Conservation (phyloP, 1,139 yeast genomes). For the Sugiyamaella paludigena region DNA sequence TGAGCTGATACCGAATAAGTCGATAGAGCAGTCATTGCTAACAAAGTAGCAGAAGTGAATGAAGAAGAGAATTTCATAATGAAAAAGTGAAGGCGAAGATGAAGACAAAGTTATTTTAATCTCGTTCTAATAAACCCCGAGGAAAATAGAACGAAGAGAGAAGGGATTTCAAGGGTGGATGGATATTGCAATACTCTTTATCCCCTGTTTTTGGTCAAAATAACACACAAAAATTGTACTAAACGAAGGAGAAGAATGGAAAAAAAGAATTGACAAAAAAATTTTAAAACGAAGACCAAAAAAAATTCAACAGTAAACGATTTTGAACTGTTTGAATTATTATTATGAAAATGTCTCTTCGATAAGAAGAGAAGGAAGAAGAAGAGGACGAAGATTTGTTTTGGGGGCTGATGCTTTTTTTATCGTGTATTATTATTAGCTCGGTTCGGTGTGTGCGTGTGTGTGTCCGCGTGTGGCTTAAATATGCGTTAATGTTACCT, state of each 20-base stretch:
- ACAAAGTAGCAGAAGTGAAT: constrained; percentile 12
- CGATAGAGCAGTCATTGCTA: constrained; percentile 19
- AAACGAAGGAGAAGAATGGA: constrained; percentile 3
- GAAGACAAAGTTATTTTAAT: constrained; percentile 3
- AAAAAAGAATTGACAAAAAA: not conserved
- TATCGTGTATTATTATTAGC: no score
- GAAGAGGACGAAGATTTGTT: not conserved
- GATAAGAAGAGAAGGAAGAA: not conserved
- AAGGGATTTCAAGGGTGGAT: not conserved
- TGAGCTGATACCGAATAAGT: constrained; percentile 24
- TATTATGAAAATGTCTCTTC: no score
- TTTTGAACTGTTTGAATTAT: no score
- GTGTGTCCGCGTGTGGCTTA: no score
- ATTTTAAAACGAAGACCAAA: not conserved
- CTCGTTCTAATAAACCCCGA: not conserved
- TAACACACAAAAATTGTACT: constrained; percentile 2
- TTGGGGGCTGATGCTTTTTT: no score
- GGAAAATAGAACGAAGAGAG: constrained; percentile 3
- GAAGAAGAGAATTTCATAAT: constrained; percentile 19
- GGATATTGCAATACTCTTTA: no score
- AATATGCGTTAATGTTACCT: no score
- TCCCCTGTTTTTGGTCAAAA: no score
- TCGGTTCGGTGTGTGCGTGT: no score
- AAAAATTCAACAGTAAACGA: no score
- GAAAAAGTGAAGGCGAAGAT: constrained; percentile 2